These are phyloP conservation scores for Silene conica DNA, from an alignment of 148 eudicot species.

Conservation along the genomic window DNA sequence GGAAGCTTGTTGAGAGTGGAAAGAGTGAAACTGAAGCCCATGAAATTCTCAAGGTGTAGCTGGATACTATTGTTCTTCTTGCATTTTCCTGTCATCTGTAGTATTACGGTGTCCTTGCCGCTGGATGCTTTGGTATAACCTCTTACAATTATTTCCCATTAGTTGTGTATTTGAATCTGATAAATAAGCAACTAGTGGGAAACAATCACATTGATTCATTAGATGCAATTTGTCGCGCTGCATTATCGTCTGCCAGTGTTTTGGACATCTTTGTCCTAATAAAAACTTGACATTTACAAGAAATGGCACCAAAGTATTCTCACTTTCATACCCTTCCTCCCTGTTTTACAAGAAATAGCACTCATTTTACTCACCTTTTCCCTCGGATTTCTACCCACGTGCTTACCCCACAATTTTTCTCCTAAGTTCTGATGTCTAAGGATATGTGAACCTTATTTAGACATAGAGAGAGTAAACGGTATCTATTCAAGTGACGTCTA, in stretches of 20 bases:
- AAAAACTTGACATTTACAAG: too few species aligned
- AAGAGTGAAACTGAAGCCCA: slow-evolving; percentile 58
- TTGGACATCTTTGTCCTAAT: not conserved
- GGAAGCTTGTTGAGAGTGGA: slow-evolving; percentile 62
- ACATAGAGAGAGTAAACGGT: too few species aligned
- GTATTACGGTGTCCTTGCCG: too few species aligned
- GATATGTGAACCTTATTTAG: too few species aligned
- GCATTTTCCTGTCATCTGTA: slow-evolving; percentile 4
- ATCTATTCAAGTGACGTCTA: too few species aligned
- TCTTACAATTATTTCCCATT: not conserved
- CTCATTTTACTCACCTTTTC: too few species aligned
- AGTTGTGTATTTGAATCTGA: not conserved
- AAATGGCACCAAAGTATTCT: too few species aligned
- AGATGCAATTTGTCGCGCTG: not conserved
- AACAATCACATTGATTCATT: not conserved
- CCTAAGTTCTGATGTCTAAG: too few species aligned
- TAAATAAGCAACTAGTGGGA: not conserved
- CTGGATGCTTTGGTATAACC: not conserved
- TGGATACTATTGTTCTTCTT: slow-evolving; percentile 4
- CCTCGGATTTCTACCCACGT: too few species aligned
- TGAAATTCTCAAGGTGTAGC: slow-evolving; percentile 50
- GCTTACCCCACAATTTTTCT: too few species aligned
- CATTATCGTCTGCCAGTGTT: not conserved
- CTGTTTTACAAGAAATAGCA: too few species aligned
- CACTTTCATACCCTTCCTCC: too few species aligned